phyloP scores from a whole-genome alignment of 768 basidiomycete species.

The Termitomyces sp. region DNA sequence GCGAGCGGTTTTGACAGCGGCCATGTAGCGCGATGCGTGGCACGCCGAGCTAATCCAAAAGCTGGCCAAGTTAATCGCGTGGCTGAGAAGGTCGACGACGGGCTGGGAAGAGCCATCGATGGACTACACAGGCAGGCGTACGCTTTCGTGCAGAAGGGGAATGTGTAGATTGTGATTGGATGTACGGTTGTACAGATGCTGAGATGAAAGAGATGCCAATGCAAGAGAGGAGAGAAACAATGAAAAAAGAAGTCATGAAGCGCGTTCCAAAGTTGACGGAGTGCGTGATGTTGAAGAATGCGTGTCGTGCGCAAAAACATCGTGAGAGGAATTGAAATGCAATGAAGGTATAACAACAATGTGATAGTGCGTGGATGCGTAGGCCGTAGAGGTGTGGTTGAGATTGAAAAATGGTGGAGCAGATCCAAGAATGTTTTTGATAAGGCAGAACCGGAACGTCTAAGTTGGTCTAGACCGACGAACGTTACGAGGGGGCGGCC shows the following conservation, averaged over 20 bases:
- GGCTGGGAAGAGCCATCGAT: background rate
- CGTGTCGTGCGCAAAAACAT: constrained; percentile 1
- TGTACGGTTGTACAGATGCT: constrained; percentile 13
- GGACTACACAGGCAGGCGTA: background rate
- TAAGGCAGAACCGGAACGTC: background rate
- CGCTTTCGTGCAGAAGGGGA: background rate
- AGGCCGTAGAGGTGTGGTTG: constrained; percentile 2
- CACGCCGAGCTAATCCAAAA: background rate
- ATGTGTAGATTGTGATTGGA: constrained; percentile 4
- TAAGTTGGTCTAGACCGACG: constrained; percentile 3
- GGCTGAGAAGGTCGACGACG: background rate
- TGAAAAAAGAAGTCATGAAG: background rate
- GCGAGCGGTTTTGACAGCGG: background rate
- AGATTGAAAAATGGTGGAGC: constrained; percentile 3
- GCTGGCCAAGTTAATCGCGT: background rate
- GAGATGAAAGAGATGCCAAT: constrained; percentile 11
- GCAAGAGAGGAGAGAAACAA: constrained; percentile 1
- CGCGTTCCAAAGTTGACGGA: background rate
- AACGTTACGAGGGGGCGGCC: background rate
- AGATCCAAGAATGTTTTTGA: constrained; percentile 3
- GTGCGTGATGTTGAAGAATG: background rate
- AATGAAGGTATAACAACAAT: constrained; percentile 3
- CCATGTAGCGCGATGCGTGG: background rate
- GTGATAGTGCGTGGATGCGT: constrained; percentile 4
- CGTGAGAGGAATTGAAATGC: constrained; percentile 1